phyloP scores from a whole-genome alignment of 345 rosid genomes.

The Gossypium bickii region DNA sequence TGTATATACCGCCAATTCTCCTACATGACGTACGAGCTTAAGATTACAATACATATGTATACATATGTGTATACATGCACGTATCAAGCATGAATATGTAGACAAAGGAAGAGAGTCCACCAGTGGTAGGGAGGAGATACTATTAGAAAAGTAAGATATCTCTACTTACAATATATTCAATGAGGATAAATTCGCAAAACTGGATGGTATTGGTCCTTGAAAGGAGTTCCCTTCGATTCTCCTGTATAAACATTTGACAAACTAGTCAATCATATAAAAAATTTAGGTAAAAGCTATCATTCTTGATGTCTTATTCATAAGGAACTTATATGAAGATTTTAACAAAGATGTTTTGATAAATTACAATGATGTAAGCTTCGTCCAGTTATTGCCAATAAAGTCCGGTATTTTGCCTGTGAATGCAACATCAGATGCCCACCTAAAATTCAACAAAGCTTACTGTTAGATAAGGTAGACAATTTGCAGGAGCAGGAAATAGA shows the following conservation, averaged over 20 bases:
- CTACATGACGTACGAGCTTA: too few relatives aligned
- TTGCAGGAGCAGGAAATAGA: background rate
- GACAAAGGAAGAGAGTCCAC: too few relatives aligned
- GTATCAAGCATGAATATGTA: too few relatives aligned
- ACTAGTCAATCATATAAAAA: background rate
- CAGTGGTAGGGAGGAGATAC: background rate
- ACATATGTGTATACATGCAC: too few relatives aligned
- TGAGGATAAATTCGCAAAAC: conserved; percentile 30
- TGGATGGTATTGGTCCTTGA: conserved; percentile 42
- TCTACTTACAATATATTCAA: conserved; percentile 33
- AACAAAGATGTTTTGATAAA: background rate
- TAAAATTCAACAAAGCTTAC: conserved; percentile 15
- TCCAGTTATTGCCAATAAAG: conserved; percentile 37
- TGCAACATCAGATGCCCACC: conserved; percentile 31
- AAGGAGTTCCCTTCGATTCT: conserved; percentile 37
- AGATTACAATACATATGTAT: too few relatives aligned
- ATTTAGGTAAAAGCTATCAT: background rate
- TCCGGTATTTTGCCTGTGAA: conserved; percentile 37
- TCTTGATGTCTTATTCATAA: background rate
- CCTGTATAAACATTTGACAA: conserved; percentile 17
- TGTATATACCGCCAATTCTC: too few relatives aligned
- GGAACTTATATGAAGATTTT: background rate
- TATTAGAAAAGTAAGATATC: background rate
- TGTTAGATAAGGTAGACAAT: background rate
- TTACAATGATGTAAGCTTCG: conserved; percentile 22